Percentiles rank a stretch among this genome's conserved stretches.
phyloP scores from a whole-genome alignment of 179 eudicot genomes.

The Pouteria campechiana region DNA sequence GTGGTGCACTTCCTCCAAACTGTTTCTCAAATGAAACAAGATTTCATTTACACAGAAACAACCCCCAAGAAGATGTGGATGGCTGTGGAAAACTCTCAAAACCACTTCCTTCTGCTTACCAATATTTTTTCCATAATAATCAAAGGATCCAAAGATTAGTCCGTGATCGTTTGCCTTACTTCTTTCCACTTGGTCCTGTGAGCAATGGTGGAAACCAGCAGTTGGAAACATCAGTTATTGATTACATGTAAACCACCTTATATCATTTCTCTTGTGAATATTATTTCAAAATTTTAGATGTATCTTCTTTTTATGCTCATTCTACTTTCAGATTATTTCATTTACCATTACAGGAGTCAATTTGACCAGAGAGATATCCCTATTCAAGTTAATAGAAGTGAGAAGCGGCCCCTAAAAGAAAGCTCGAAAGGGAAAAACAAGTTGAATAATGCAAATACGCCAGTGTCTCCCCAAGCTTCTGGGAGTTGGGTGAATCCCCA shows the following conservation, averaged over 20 bases:
- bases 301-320: neutral
- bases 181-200: conserved; percentile 44
- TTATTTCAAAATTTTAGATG: neutral
- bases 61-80: too few relatives aligned
- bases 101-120: conserved; percentile 53
- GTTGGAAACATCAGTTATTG: conserved; percentile 39
- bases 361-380: conserved; percentile 44
- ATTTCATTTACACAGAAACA: too few relatives aligned
- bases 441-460: conserved; percentile 20
- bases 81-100: too few relatives aligned
- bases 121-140: conserved; percentile 68
- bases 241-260: conserved; percentile 54
- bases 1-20: too few relatives aligned
- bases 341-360: conserved; percentile 52
- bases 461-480: conserved; percentile 22
- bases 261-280: neutral
- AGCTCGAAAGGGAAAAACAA: conserved; percentile 37
- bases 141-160: conserved; percentile 57
- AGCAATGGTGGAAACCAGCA: conserved; percentile 22
- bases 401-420: conserved; percentile 14
- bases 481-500: conserved; percentile 69
- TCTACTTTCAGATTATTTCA: neutral
- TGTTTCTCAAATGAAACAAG: too few relatives aligned
- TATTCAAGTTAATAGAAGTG: conserved; percentile 23
- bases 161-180: conserved; percentile 60